Evolutionary conservation across 2,329 filamentous ascomycete genomes (phyloP).

Genomic region (Dryadomyces quercivorus): DNA sequence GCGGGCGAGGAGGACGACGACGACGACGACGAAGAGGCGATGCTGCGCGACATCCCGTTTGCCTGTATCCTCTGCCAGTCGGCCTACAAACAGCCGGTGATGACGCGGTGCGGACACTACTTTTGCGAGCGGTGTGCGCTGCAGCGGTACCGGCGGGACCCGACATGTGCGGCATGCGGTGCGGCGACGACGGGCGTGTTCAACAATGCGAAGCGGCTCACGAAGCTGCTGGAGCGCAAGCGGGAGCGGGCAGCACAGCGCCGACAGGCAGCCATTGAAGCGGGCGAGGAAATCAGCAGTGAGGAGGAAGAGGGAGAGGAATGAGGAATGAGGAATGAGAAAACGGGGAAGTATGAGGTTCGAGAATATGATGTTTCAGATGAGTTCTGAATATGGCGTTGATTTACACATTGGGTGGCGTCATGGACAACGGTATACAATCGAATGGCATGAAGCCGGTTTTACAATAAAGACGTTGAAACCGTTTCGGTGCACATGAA

Average conservation of each 20-base stretch:
- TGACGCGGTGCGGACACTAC: constrained; percentile 90
- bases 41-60: constrained; percentile 78
- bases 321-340: too few relatives aligned
- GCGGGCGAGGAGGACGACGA: constrained; percentile 26
- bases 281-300: constrained; percentile 36
- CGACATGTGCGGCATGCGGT: constrained; percentile 75
- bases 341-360: too few relatives aligned
- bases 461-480: too few relatives aligned
- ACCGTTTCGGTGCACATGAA: too few relatives aligned
- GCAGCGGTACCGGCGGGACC: constrained; percentile 74
- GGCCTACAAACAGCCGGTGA: constrained; percentile 65
- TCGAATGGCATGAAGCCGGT: too few relatives aligned
- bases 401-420: too few relatives aligned
- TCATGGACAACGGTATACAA: too few relatives aligned
- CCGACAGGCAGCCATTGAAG: constrained; percentile 39
- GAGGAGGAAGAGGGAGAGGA: constrained; percentile 23
- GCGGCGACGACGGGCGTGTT: constrained; percentile 76
- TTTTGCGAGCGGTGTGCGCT: constrained; percentile 89
- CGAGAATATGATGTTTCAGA: too few relatives aligned
- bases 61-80: constrained; percentile 78
- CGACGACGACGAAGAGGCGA: constrained; percentile 49
- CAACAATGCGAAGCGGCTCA: constrained; percentile 72
- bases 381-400: background rate
- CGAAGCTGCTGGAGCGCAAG: constrained; percentile 68
- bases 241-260: constrained; percentile 46